Base-by-base conservation (phyloP, 352 stramenopile genomes). In the Halophytophthora batemanensis region DNA sequence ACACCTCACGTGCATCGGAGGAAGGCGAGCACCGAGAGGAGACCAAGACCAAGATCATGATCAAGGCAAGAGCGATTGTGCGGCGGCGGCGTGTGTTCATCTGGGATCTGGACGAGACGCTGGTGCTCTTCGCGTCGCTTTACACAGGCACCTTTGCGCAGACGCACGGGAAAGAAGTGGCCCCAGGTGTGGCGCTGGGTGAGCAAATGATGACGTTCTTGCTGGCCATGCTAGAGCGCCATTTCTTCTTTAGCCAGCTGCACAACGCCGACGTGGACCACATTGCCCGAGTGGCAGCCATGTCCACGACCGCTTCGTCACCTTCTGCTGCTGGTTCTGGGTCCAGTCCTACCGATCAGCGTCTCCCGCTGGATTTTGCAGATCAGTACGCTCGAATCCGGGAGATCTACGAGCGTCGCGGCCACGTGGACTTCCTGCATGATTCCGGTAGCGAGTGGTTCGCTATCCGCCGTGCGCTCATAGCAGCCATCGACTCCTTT, bases 141-240 rank as follows among this genome's bases (percentile, higher is more conserved):
- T 93, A 86, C 56, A 89, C 74, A 15, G 80, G 82, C 13, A 58
- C 71, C 8, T 93, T 90, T 37, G 82, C 82, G 18, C 70, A 79
- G 23, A 63, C 56, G 7, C 74, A 86, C 41, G 70, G 71, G 21
- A 86, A 86, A 42, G 80, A 86, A 35, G 54, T 82, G 38, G 66
- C 72, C 1, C 65, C 60, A 12, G 79, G 82, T 44, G 68, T 91
- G 15, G 70, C 61, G 23, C 66, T 93, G 4, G 82, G 82, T 19
- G 74, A 93, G 55, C 77, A 87, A 58, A 93, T 93, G 82, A 93
- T 93, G 82, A 82, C 72, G 19, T 93, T 91, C 59, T 53, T 93
- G 46, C 47, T 93, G 23, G 69, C 76, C 4, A 77, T 90, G 61
- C 66, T 93, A n/a, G 80, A 91, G 55, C 73, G 79, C 15, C 80